Evolutionary conservation across 2,329 filamentous ascomycete species (phyloP).

Genomic region (Paecilomyces sp.): DNA sequence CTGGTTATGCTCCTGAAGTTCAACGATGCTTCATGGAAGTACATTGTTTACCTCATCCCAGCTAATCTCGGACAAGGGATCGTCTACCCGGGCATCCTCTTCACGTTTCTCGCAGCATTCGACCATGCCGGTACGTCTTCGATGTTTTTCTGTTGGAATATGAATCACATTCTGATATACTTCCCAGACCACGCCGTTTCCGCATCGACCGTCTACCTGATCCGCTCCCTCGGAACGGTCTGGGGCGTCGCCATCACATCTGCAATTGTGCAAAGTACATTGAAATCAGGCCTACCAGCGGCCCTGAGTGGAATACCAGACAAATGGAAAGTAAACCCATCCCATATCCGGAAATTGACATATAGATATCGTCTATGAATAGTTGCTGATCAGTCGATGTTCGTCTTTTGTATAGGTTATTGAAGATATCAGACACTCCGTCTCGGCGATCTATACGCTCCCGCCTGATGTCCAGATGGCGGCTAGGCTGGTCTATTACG

Average conservation of each 20-base stretch:
- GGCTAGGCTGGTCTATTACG: slow-evolving; percentile 54
- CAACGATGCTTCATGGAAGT: slow-evolving; percentile 38
- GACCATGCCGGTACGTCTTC: slow-evolving; percentile 49
- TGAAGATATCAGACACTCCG: slow-evolving; percentile 55
- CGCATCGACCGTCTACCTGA: slow-evolving; percentile 56
- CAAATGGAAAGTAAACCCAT: slow-evolving; percentile 49
- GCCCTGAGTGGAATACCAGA: slow-evolving; percentile 50
- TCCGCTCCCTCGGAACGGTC: slow-evolving; percentile 56
- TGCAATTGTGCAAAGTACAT: slow-evolving; percentile 56
- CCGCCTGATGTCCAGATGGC: slow-evolving; percentile 51
- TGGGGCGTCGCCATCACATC: slow-evolving; percentile 59
- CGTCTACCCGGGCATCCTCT: slow-evolving; percentile 45
- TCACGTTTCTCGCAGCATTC: slow-evolving; percentile 57
- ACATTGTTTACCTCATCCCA: slow-evolving; percentile 38
- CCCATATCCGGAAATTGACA: slow-evolving; percentile 4
- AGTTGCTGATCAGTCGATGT: slow-evolving; percentile 14
- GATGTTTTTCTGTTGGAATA: neutral
- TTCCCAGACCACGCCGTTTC: slow-evolving; percentile 56
- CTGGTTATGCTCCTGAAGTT: slow-evolving; percentile 36
- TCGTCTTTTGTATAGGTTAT: slow-evolving; percentile 43
- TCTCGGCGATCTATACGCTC: slow-evolving; percentile 48
- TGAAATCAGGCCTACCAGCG: slow-evolving; percentile 47
- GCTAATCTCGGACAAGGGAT: slow-evolving; percentile 43
- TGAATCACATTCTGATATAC: neutral
- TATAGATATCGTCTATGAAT: slow-evolving; percentile 4